Base-by-base conservation (phyloP, 1,284 basidiomycete species). In the Tausonia pullulans region DNA sequence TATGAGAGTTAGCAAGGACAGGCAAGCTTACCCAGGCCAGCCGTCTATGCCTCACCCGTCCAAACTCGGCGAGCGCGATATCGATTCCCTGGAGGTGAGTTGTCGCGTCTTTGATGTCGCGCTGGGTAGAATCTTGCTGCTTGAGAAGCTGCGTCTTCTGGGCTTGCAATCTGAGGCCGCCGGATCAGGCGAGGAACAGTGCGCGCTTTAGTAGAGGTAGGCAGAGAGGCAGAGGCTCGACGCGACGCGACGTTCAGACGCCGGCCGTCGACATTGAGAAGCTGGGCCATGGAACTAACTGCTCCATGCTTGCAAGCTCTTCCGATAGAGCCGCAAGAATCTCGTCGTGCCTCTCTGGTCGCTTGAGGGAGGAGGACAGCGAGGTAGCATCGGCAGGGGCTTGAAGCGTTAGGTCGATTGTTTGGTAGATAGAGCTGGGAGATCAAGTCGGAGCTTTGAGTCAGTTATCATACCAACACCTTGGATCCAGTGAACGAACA, bases 361-460 rank as follows among this genome's bases (percentile, higher is more conserved):
- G n/a, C 10, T 27, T 16, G 43, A 45, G 5, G n/a, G 60, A n/a
- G 2, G 49, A 0, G 9, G 46, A 51, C 1, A 39, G 6, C 52
- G 60, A 10, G 60, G 60, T 43, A 61, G 27, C 27, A 27, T 27
- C 27, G 27, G 27, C 27, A 27, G 27, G 27, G 27, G 27, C 27
- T 27, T 27, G 27, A 27, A 27, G 27, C 27, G 27, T 27, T 27
- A 27, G 27, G 27, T 27, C 27, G 27, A 27, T n/a, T 6, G 60
- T 52, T 40, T 61, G 39, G 50, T 61, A 61, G 13, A 61, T 61
- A 5, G 60, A 61, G 60, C 60, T 61, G 58, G 8, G 27, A 9
- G 40, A 13, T 14, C 39, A 39, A 39, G 55, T 45, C 49, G 10
- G 13, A 60, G 8, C 10, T 10, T 9, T 43, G 41, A 10, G 51